Evolutionary conservation across 768 basidiomycete species (phyloP), one percentile per base, ranked within the genome.

Genomic region (Infundibulicybe gibba): DNA sequence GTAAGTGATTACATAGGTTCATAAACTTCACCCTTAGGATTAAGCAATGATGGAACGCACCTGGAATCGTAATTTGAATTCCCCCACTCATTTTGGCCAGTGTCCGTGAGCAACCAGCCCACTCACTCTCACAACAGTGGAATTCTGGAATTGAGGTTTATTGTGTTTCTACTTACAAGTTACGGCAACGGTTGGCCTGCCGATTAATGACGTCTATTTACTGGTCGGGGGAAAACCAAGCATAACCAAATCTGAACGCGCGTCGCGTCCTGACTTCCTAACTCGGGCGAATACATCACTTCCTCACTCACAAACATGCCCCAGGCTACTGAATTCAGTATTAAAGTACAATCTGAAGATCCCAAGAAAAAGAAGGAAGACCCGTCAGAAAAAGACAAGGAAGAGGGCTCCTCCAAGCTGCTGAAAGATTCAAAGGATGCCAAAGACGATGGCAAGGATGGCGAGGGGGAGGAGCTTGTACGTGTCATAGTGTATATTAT

Each of bases 381-480:
- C 13, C 68, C 73, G 47, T 70, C 61, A 32, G 60, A 69, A 14
- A 72, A 78, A 51, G 73, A 77, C 60, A 80, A 82, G 61, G 71
- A 75, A 41, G 70, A 80, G 43, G 75, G 76, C 33, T 60, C 80
- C 40, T 81, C 85, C 15, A 85, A 80, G 59, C 58, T 69, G 31
- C 69, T 72, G 56, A 75, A 79, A 47, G 35, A 19, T 14, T n/a
- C 6, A 10, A 14, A 14, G 35, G 71, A 78, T 53, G 68, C 66
- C 45, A 74, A 76, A 51, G 68, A 75, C 56, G 65, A 71, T 37
- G 72, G 72, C 50, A 72, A 78, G 58, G 73, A 76, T 44, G 76
- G 69, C 41, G 85, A 90, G 56, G 83, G 72, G 50, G 87, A 90
- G 59, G 88, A 94, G 55, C 63, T 97, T 65, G 93, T 94, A 59